Evolutionary conservation across 805 yeast species (phyloP), one percentile per base, ranked within the genome.

Genomic region (Kluyveromyces dobzhanskii): DNA sequence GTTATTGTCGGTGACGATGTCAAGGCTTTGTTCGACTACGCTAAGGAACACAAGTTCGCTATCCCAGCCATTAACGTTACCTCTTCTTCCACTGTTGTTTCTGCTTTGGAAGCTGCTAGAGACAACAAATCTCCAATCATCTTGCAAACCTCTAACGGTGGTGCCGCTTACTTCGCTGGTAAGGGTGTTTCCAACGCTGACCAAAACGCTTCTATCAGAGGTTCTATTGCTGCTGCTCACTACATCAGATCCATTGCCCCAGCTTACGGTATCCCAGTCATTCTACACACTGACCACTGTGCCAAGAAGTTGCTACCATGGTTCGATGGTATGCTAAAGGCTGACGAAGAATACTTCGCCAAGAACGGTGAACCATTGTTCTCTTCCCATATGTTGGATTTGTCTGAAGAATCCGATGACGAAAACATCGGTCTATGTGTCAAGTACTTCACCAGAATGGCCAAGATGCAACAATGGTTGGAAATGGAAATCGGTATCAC

Each of bases 401-500:
- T 92, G 57, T 86, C 96, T 43, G 98, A 92, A 74, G 97, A 92
- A 76, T 54, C 84, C 48, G 97, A 92, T 67, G 94, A 86, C 50
- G 94, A 84, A 73, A 92, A 92, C 84, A 90, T 92, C 57, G 80
- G 78, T 49, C 82, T 85, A 51, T 88, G 97, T 77, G 94, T 70
- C 69, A 81, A 85, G 72, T 92, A 92, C 80, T 90, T 92, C 73
- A 75, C 74, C 67, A 85, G 95, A 72, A 86, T 85, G 80, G 71
- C 94, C 66, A 86, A 84, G 73, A 75, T 90, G 78, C 75, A 78
- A 72, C 97, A 90, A 75, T 92, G 92, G 92, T 79, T 92, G 65
- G 98, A 92, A 78, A 92, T 92, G 98, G 98, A 92, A 77, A 92
- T 92, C 65, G 98, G 98, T 80, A 92, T 92, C 80, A 92, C 98